Percentiles rank a stretch among this genome's conserved stretches.
phyloP scores from a whole-genome alignment of 306 rosid genomes.

The Trichosanthes truncata region DNA sequence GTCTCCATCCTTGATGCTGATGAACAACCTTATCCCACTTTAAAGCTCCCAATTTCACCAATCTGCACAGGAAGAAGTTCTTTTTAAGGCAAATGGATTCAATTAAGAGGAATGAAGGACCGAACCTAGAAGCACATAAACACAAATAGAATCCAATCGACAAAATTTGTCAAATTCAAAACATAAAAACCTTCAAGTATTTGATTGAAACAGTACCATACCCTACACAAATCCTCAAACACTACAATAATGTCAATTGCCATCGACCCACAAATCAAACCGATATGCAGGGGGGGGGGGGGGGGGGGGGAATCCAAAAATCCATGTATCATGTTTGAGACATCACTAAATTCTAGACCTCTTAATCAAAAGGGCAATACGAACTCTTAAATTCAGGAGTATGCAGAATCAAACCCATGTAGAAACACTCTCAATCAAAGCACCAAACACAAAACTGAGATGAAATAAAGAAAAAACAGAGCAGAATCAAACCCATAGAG shows the following conservation, averaged over 20 bases:
- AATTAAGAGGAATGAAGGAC: not conserved
- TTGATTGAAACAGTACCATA: not conserved
- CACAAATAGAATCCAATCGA: not conserved
- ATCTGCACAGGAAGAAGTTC: constrained; percentile 15
- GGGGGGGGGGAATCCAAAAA: not conserved
- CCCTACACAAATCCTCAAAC: no score
- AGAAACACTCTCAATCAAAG: not conserved
- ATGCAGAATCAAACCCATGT: not conserved
- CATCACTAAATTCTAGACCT: not conserved
- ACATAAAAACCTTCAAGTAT: not conserved
- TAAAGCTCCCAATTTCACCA: constrained; percentile 38
- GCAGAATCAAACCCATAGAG: not conserved
- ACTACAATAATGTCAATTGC: not conserved
- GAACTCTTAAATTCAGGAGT: not conserved
- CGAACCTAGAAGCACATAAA: not conserved
- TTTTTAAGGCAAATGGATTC: not conserved
- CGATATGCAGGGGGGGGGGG: not conserved
- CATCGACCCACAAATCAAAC: not conserved
- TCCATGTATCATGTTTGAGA: not conserved
- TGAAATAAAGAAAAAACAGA: not conserved
- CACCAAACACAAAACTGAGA: not conserved
- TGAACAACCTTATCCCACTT: constrained; percentile 26
- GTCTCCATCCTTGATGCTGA: constrained; percentile 38
- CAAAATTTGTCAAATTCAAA: not conserved
- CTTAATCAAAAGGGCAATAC: not conserved